Base-by-base conservation (phyloP, 306 rosid genomes). In the Pyrus bretschneideri region DNA sequence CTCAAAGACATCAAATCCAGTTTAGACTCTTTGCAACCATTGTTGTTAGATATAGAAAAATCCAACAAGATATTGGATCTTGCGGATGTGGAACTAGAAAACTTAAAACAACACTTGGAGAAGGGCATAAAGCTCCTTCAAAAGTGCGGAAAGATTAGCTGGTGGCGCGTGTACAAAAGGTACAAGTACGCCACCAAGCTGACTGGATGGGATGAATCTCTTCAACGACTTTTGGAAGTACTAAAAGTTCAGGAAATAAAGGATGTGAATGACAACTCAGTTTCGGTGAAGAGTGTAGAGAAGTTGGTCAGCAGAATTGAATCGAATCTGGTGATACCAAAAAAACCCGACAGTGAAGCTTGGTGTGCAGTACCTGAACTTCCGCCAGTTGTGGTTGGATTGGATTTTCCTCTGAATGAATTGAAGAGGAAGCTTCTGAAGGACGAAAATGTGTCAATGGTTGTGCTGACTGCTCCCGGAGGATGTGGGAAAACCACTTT, bases 401-500 rank as follows among this genome's bases (percentile, higher is more conserved):
- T 90, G 76, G 92, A 88, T 55, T 70, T 57, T 64, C 83, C 75
- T 65, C 13, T 90, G 67, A 67, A 33, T 71, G 86, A 86, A 27
- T 29, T 90, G 88, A 90, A 90, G 88, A 14, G 42, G 51, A 61
- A 59, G 80, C 80, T 87, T 70, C 75, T 86, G 0, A 68, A 45
- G 30, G 72, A 64, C 38, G 76, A 25, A 21, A 46, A 46, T 46
- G 86, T 45, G 3, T 73, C 86, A 0, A 79, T 86, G 71, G 51
- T 77, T 52, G 84, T 83, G 3, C 64, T 90, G 38, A 84, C 95
- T 6, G 89, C 87, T 21, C 45, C 84, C 1, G 83, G 65, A 19
- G 95, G 92, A 58, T 81, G 83, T 1, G 92, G 95, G 35, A 90
- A 87, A 80, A 81, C 92, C 13, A 79, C 95, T 0, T 78, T 90